phyloP scores from a whole-genome alignment of 2,329 filamentous ascomycete species.

The Emydomyces testavorans region DNA sequence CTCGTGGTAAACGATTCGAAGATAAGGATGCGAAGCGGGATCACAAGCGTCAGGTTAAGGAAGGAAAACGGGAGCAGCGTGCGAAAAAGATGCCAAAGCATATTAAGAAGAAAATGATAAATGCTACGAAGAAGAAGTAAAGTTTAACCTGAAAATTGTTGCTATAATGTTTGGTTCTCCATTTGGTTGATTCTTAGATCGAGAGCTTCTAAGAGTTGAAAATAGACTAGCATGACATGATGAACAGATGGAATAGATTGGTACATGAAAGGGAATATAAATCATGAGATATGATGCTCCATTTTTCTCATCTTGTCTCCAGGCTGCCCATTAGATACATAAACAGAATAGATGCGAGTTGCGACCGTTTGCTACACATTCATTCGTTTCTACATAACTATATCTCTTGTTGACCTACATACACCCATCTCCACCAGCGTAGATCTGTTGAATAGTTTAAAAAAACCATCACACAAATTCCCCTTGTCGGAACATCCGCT shows the following conservation, averaged over 20 bases:
- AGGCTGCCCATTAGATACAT: background rate
- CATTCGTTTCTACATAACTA: too few relatives aligned
- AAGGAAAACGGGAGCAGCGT: conserved; percentile 85
- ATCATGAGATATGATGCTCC: background rate
- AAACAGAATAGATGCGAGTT: background rate
- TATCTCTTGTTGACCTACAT: too few relatives aligned
- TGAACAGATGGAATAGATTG: background rate
- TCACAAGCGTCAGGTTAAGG: conserved; percentile 86
- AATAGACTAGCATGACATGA: background rate
- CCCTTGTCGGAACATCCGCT: too few relatives aligned
- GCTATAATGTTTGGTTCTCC: too few relatives aligned
- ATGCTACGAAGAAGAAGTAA: conserved; percentile 32
- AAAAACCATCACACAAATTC: background rate
- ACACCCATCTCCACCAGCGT: background rate
- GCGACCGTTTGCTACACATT: background rate
- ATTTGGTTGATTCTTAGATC: too few relatives aligned
- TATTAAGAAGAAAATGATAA: conserved; percentile 78
- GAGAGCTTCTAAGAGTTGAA: background rate
- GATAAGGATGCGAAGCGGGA: conserved; percentile 82
- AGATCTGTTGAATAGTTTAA: background rate
- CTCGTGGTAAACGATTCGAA: conserved; percentile 73
- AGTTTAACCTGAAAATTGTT: background rate
- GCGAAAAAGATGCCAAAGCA: conserved; percentile 96
- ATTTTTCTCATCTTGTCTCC: background rate
- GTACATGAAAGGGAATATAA: background rate